Evolutionary conservation across 2,329 filamentous ascomycete species (phyloP), one percentile per base, ranked within the genome.

Genomic region (Dactylellina drechsleri): DNA sequence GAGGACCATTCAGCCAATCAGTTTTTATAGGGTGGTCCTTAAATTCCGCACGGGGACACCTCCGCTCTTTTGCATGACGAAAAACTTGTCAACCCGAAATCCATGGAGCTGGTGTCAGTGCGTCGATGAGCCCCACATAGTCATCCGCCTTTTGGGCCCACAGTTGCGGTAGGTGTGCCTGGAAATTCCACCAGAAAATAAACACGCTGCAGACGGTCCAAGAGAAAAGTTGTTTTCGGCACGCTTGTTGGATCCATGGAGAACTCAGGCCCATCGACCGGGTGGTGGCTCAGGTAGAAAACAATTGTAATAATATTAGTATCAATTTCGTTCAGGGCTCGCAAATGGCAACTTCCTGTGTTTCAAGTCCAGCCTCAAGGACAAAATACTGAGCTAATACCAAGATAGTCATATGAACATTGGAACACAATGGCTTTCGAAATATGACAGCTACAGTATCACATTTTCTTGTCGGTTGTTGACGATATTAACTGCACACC

Each of bases 51-150:
- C 31, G 20, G 36, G n/a, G 28, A 58, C 47, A 8, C 54, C 45
- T 31, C 61, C 68, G 60, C 68, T 45, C 8, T 12, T 12, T 43
- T 67, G 68, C 68, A 73, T 66, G 50, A 53, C 28, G 49, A 56
- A 61, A 43, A 52, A 43, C 47, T 68, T 18, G 43, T 16, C 20
- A 43, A 61, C 68, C 26, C 26, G 26, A 28, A 61, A 58, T 50
- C 68, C 68, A 62, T 36, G 18, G 54, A 26, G 26, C 8, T 65
- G 68, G 61, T 60, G 68, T 74, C 62, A 66, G 62, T 74, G 68
- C 68, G 62, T 54, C 49, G 45, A 49, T 65, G 58, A 64, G 59
- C 59, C 67, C 67, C 59, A 65, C 66, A 50, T 16, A 45, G 8
- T n/a, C 47, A 20, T 16, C 47, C n/a, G 16, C 20, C 15, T 12